Evolutionary conservation across 176 grass and related monocot genomes (phyloP).

Genomic region (Musa beccarii): DNA sequence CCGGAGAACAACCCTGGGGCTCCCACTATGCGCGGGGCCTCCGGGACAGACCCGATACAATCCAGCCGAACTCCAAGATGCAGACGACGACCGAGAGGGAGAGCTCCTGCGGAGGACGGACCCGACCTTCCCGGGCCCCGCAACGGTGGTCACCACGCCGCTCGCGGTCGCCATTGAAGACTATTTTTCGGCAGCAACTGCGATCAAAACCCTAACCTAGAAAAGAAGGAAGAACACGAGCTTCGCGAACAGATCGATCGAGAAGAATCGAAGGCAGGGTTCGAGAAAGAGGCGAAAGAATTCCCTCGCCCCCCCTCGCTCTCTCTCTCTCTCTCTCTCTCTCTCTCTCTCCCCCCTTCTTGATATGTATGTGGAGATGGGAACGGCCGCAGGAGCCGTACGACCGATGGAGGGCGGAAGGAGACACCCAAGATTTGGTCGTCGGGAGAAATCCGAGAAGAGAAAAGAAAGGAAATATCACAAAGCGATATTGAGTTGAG

Average conservation of each 20-base stretch:
- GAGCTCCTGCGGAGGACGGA: neutral
- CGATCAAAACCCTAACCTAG: neutral
- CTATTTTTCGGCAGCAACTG: neutral
- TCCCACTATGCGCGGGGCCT: too few species aligned
- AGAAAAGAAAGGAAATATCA: neutral
- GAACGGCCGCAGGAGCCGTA: too few species aligned
- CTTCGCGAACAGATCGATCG: neutral
- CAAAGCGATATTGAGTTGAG: too few species aligned
- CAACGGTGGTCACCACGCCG: neutral
- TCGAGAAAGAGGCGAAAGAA: neutral
- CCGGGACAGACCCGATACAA: neutral
- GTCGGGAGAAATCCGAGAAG: too few species aligned
- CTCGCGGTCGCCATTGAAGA: constrained; percentile 1
- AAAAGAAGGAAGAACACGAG: neutral
- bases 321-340: neutral
- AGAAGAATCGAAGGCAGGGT: too few species aligned
- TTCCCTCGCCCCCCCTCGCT: neutral
- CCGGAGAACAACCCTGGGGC: constrained; percentile 1
- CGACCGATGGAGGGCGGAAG: neutral
- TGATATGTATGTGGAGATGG: neutral
- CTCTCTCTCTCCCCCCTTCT: neutral
- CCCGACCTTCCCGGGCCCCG: neutral
- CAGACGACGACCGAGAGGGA: neutral
- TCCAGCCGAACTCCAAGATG: neutral
- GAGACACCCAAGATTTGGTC: neutral